These are phyloP conservation scores for Chalaropsis thielavioides DNA, from an alignment of 2,329 filamentous ascomycete species.

Conservation along the genomic window DNA sequence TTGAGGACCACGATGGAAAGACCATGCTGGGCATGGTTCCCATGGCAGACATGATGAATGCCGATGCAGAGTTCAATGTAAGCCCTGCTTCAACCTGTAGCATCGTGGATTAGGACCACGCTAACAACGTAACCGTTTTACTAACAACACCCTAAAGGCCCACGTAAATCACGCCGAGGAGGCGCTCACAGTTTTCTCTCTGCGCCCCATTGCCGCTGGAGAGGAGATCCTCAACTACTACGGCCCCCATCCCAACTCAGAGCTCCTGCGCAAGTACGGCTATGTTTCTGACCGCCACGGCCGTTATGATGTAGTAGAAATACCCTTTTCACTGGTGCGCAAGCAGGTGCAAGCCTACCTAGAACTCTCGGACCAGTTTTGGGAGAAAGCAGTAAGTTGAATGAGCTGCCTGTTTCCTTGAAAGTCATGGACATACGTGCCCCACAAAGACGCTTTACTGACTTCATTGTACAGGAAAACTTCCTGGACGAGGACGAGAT, in stretches of 20 bases:
- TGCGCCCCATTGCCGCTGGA: conserved; percentile 52
- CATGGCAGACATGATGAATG: conserved; percentile 79
- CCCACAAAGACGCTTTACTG: conserved; percentile 17
- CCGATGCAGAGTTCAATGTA: conserved; percentile 70
- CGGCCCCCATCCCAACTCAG: conserved; percentile 66
- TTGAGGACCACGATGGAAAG: conserved; percentile 45
- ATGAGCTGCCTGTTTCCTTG: not conserved
- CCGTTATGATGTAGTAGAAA: conserved; percentile 69
- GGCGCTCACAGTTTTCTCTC: conserved; percentile 53
- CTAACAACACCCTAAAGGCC: conserved; percentile 25
- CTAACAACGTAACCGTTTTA: conserved; percentile 8
- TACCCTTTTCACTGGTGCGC: conserved; percentile 48
- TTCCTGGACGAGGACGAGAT: conserved; percentile 49
- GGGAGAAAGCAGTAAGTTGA: conserved; percentile 32
- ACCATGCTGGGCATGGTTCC: conserved; percentile 73
- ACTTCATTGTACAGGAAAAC: conserved; percentile 23
- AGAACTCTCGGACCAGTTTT: conserved; percentile 25
- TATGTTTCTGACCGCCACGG: conserved; percentile 70
- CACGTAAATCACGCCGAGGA: conserved; percentile 41
- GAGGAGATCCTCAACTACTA: conserved; percentile 83
- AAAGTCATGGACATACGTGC: not conserved
- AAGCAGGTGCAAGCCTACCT: conserved; percentile 30
- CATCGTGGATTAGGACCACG: not conserved
- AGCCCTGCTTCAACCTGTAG: not conserved
- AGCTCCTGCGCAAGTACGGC: conserved; percentile 71